Conservation (phyloP, 2,329 filamentous ascomycete genomes). For the Fusarium papillatum region DNA sequence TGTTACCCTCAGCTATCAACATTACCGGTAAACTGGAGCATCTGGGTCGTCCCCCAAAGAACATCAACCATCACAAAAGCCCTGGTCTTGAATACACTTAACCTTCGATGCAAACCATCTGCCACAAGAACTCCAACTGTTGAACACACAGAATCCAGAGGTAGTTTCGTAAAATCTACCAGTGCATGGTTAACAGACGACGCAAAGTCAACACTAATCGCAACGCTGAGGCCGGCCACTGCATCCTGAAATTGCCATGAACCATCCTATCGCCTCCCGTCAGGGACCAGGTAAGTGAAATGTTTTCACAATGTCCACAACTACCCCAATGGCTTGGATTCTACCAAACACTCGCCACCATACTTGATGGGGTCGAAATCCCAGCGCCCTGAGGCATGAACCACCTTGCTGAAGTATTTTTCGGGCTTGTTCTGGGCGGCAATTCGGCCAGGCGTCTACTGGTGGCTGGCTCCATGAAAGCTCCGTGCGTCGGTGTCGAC, state of each 20-base stretch:
- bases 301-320: not conserved
- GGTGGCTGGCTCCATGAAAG: not conserved
- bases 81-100: not conserved
- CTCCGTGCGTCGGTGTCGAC: not conserved
- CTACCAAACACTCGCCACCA: not conserved
- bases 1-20: not conserved
- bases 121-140: not conserved
- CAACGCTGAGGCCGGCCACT: no score
- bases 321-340: not conserved
- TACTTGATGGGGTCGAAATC: not conserved
- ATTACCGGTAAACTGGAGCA: no score
- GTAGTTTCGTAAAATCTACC: not conserved
- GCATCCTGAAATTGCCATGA: no score
- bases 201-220: no score
- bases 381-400: not conserved
- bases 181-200: no score
- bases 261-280: no score
- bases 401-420: not conserved
- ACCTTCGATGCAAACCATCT: not conserved
- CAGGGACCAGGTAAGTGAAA: not conserved
- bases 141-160: not conserved
- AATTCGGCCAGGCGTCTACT: not conserved
- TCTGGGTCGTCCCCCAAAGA: not conserved
- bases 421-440: not conserved
- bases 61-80: not conserved